A percentile compares a stretch with the other conserved stretches of the same genome.
Conservation (phyloP, 2,329 filamentous ascomycete genomes). For the Paraphoma chrysanthemicola region DNA sequence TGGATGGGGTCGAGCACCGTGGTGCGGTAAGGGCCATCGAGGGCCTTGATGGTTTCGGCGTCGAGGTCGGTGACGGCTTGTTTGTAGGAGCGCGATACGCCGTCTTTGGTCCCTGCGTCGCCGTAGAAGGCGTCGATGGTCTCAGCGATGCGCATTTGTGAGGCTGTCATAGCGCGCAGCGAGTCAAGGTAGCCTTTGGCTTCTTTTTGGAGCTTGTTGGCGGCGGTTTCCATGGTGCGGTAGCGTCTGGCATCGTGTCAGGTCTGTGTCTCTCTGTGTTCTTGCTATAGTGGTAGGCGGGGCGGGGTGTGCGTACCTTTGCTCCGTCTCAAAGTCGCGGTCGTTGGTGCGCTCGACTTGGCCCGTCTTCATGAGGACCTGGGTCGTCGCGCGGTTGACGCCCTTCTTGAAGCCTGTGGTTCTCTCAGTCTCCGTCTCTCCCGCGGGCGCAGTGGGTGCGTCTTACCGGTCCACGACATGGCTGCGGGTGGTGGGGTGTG, state of each 20-base stretch:
- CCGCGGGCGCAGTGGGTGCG: conserved; percentile 12
- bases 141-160: conserved; percentile 98
- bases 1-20: conserved; percentile 96
- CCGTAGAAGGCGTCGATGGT: conserved; percentile 99
- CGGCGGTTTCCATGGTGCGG: conserved; percentile 95
- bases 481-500: conserved; percentile 21
- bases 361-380: conserved; percentile 99
- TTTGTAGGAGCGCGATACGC: conserved; percentile 96
- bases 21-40: conserved; percentile 93
- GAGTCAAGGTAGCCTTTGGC: conserved; percentile 98
- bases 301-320: conserved; percentile 65
- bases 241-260: conserved; percentile 72
- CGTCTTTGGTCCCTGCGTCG: conserved; percentile 91
- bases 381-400: conserved; percentile 97
- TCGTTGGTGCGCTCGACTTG: conserved; percentile 99
- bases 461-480: conserved; percentile 66
- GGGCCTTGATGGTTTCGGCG: conserved; percentile 96
- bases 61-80: conserved; percentile 98
- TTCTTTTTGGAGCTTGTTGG: conserved; percentile 92
- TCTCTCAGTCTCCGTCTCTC: conserved; percentile 25
- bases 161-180: conserved; percentile 96
- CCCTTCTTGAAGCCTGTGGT: conserved; percentile 84
- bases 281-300: neutral
- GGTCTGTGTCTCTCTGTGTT: neutral
- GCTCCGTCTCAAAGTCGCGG: conserved; percentile 97